Evolutionary conservation across 345 rosid species (phyloP), one percentile per base, ranked within the genome.

Genomic region (Microthlaspi erraticum): DNA sequence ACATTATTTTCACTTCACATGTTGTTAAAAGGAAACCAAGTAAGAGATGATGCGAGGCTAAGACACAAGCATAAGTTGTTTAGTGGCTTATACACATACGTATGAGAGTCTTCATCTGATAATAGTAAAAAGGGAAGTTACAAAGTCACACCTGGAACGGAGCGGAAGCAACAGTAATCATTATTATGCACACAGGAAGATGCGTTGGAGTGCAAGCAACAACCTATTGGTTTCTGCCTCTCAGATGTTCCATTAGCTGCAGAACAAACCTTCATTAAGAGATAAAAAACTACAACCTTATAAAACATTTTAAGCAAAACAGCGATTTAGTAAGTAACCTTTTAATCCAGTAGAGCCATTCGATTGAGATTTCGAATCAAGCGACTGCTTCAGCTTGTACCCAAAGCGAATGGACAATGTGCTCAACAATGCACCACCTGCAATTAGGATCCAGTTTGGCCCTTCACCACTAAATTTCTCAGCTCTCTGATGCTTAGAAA

Each of bases 371-470:
- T 75, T 94, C 20, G 76, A 54, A 73, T 83, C 89, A 42, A 82
- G 74, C 13, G 86, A 77, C 85, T 84, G 99, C 81, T 86, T 94
- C 53, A 94, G 84, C 86, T 91, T 91, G 86, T 70, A 91, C 56
- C 99, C 99, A 64, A 94, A 84, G 52, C 87, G 99, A 77, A 94
- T 77, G 12, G 99, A 86, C 79, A 94, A 68, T 10, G 99, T 94
- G 82, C 98, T 91, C 64, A 94, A 73, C 78, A 94, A 88, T 60
- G 99, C 96, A 60, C 96, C 95, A 1, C 98, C 99, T 1, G 95
- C 99, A 55, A 94, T 87, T 5, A 94, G 89, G 51, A 94, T 78
- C 99, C 99, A 94, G 64, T 85, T 89, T 2, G 96, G 92, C 19
- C 96, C 87, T 70, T 79, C 81, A 32, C 77, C 86, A 75, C 74